phyloP scores from a whole-genome alignment of 2,329 filamentous ascomycete species.

The Sporothrix pseudoabietina region DNA sequence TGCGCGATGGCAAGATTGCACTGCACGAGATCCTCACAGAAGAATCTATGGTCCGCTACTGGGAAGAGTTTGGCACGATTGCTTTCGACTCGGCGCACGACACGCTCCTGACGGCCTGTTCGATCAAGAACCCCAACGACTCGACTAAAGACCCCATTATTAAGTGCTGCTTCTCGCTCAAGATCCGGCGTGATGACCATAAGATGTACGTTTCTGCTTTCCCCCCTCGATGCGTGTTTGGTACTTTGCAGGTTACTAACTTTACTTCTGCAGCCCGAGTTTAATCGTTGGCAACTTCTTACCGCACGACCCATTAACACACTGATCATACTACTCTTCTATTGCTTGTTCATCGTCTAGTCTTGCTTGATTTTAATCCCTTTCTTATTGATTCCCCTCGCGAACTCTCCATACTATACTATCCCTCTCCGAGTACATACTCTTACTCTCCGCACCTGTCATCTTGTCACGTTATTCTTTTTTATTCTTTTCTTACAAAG shows the following conservation, averaged over 20 bases:
- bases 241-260: conserved; percentile 40
- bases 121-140: conserved; percentile 77
- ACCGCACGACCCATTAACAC: conserved; percentile 67
- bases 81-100: conserved; percentile 94
- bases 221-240: too few species aligned
- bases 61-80: conserved; percentile 98
- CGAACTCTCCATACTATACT: background rate
- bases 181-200: conserved; percentile 89
- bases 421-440: conserved; percentile 10
- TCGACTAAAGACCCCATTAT: conserved; percentile 71
- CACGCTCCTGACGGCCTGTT: conserved; percentile 90
- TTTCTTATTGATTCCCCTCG: conserved; percentile 9
- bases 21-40: conserved; percentile 95
- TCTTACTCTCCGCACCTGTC: background rate
- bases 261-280: conserved; percentile 65
- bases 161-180: conserved; percentile 96
- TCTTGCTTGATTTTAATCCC: background rate
- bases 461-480: background rate
- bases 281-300: conserved; percentile 97
- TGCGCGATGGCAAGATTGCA: conserved; percentile 91
- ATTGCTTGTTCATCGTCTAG: background rate
- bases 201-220: conserved; percentile 72
- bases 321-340: background rate
- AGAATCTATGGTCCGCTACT: conserved; percentile 92
- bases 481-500: background rate